Conservation (phyloP, 352 stramenopile species). For the Globisporangium acanthophoron region DNA sequence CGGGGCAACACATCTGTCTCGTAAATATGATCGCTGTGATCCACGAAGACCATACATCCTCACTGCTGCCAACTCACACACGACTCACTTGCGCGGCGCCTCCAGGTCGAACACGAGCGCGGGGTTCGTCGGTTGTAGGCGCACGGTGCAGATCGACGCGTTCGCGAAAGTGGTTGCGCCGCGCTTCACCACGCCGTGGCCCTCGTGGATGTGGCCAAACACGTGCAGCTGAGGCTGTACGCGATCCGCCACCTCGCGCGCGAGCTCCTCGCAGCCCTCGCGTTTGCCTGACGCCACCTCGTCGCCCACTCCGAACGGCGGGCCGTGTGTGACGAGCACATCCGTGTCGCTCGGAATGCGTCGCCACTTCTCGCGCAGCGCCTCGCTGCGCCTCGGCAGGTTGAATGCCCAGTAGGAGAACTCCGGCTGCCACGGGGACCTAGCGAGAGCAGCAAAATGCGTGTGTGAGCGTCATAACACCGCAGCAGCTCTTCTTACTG, state of each 20-base stretch:
- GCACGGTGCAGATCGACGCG: constrained; percentile 64
- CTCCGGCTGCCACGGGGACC: constrained; percentile 64
- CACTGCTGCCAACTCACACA: background rate
- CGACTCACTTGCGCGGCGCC: background rate
- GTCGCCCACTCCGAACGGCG: constrained; percentile 77
- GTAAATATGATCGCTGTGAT: too few relatives aligned
- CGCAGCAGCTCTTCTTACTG: too few relatives aligned
- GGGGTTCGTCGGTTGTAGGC: constrained; percentile 65
- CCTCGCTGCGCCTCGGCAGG: constrained; percentile 32
- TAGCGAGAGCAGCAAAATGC: background rate
- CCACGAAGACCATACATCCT: too few relatives aligned
- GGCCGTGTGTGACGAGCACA: constrained; percentile 86
- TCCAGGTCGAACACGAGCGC: constrained; percentile 52
- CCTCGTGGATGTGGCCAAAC: constrained; percentile 90
- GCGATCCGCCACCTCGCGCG: constrained; percentile 55
- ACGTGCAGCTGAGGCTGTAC: constrained; percentile 76
- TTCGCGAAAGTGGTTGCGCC: constrained; percentile 85
- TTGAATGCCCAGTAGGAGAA: constrained; percentile 86
- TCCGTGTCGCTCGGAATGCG: constrained; percentile 61
- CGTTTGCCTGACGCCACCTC: constrained; percentile 26
- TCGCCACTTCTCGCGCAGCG: constrained; percentile 36
- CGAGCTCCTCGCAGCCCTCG: constrained; percentile 77
- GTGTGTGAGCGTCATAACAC: too few relatives aligned
- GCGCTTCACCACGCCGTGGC: constrained; percentile 62
- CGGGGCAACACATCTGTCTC: too few relatives aligned